These are phyloP conservation scores for Geotrichum citri-aurantii DNA, from an alignment of 1,139 yeast species.

Conservation along the genomic window DNA sequence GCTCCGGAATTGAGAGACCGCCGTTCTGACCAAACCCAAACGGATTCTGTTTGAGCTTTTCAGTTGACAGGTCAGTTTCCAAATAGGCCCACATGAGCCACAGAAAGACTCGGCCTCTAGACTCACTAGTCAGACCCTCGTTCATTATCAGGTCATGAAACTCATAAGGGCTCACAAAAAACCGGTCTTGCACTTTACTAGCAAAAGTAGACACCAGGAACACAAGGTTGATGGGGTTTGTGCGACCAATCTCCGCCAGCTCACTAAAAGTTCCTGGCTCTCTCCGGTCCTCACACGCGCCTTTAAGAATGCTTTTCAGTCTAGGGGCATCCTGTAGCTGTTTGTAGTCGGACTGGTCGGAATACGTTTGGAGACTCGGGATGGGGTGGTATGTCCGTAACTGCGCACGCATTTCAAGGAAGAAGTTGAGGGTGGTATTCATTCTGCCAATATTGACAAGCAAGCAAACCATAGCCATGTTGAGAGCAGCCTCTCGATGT, in stretches of 20 bases:
- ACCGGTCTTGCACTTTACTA: slow-evolving; percentile 42
- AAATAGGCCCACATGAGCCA: slow-evolving; percentile 52
- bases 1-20: slow-evolving; percentile 12
- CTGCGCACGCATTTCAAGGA: slow-evolving; percentile 94
- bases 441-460: slow-evolving; percentile 88
- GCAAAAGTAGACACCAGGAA: slow-evolving; percentile 68
- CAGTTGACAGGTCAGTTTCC: slow-evolving; percentile 60
- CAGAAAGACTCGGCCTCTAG: slow-evolving; percentile 65
- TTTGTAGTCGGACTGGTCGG: slow-evolving; percentile 49
- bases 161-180: slow-evolving; percentile 37
- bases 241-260: slow-evolving; percentile 44
- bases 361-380: slow-evolving; percentile 76
- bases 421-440: slow-evolving; percentile 93
- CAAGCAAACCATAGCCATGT: slow-evolving; percentile 77
- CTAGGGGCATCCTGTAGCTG: slow-evolving; percentile 94
- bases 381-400: slow-evolving; percentile 88
- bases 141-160: slow-evolving; percentile 65
- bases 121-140: slow-evolving; percentile 46
- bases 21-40: slow-evolving; percentile 46
- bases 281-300: slow-evolving; percentile 56
- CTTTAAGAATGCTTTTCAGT: slow-evolving; percentile 80
- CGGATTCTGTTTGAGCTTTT: slow-evolving; percentile 54
- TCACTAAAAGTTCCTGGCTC: slow-evolving; percentile 50
- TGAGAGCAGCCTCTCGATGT: slow-evolving; percentile 50
- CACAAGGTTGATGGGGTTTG: slow-evolving; percentile 64